Base-by-base conservation (phyloP, 2,329 filamentous ascomycete genomes). In the Chaetomium globosum region DNA sequence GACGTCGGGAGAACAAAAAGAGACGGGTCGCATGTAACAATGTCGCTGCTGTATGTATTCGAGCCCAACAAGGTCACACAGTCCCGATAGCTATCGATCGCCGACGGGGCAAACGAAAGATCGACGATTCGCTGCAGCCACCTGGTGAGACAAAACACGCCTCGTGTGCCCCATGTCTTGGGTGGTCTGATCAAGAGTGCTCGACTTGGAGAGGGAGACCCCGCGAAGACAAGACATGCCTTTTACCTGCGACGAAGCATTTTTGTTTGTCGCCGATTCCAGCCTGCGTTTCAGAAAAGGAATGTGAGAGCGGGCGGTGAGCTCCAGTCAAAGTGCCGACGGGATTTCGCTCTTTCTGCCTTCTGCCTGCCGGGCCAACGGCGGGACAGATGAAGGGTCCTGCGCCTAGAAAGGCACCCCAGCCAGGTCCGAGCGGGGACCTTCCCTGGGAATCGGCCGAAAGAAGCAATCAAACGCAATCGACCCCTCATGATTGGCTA, bases 401-500 rank as follows among this genome's bases (percentile, higher is more conserved):
- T 61, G 48, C 39, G 39, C 39, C 39, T 4, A 31, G 28, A 51
- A 33, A 30, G 46, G 46, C 43, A 49, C 16, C 6, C 26, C 48
- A 19, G 30, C 6, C 28, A 28, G 52, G 52, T 46, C 57, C 21
- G 39, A 65, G 63, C 51, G 63, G 52, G 52, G 60, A 51, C 31
- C 60, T 26, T 19, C 23, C 31, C 33, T 53, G 13, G 21, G 23
- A 23, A 23, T 49, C 31, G 43, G 49, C 65, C 60, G 57, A 64
- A 66, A 66, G 56, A 63, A 63, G 61, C 48, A 63, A 66, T 63
- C 60, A 57, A 61, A 33, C 33, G 30, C 19, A 65, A 57, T 61
- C 19, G 52, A 31, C 23, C 52, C 19, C 30, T 30, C 36, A 10
- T 53, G 53, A 65, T 65, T 65, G 64, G 64, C 28, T 2, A 54